These are phyloP conservation scores for Kluyveromyces sp. DNA, from an alignment of 1,139 yeast species.

Conservation along the genomic window DNA sequence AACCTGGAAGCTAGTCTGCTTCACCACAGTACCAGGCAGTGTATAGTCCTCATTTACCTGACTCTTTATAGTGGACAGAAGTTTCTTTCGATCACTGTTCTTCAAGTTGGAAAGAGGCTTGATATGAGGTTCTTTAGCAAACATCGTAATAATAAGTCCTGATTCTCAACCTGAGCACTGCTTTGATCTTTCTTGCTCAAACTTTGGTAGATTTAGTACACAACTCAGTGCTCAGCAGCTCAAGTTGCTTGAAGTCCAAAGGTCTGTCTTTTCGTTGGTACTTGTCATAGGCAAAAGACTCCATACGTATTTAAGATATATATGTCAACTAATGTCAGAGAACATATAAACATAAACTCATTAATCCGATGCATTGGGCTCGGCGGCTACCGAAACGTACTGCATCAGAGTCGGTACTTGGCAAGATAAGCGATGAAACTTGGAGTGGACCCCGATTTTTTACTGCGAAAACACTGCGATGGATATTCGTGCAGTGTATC, in stretches of 20 bases:
- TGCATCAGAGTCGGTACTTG: too few relatives aligned
- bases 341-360: too few relatives aligned
- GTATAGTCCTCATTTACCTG: constrained; percentile 41
- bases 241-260: neutral
- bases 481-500: neutral
- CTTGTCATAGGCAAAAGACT: neutral
- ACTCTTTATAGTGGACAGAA: constrained; percentile 42
- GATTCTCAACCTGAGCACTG: neutral
- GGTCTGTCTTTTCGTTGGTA: neutral
- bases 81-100: constrained; percentile 68
- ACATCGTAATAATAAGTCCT: constrained; percentile 45
- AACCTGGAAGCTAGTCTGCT: constrained; percentile 60
- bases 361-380: too few relatives aligned
- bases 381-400: too few relatives aligned
- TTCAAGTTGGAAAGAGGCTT: constrained; percentile 76
- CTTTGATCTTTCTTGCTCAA: too few relatives aligned
- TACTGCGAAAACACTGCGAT: neutral
- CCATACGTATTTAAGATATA: neutral
- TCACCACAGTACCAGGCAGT: constrained; percentile 54
- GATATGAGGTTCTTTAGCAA: constrained; percentile 55
- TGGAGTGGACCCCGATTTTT: neutral
- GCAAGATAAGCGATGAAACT: neutral
- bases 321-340: neutral
- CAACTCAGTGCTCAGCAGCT: neutral
- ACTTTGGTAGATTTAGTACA: too few relatives aligned